Evolutionary conservation across 495 filamentous ascomycete genomes (phyloP).

Genomic region (Penicillium subrubescens): DNA sequence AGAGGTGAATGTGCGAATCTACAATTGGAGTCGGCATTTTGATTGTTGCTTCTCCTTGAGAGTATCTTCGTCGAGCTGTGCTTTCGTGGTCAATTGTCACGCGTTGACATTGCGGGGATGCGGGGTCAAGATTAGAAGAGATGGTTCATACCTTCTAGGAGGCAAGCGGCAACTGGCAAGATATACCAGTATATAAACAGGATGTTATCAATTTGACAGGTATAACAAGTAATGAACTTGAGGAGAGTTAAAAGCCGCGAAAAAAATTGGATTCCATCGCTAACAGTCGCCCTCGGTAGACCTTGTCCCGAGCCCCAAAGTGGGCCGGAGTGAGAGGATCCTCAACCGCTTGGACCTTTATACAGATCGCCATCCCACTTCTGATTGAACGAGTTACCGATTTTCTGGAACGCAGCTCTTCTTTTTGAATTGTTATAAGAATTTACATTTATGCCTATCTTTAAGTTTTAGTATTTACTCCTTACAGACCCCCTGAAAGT

Average conservation of each 20-base stretch:
- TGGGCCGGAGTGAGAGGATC: not conserved
- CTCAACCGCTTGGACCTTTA: not conserved
- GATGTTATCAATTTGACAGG: not conserved
- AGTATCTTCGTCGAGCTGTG: not conserved
- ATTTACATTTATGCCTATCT: too few relatives aligned
- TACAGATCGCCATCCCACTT: not conserved
- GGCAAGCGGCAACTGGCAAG: not conserved
- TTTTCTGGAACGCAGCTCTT: not conserved
- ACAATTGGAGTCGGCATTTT: constrained; percentile 54
- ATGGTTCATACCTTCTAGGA: not conserved
- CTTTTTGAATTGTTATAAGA: too few relatives aligned
- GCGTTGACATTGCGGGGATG: constrained; percentile 8
- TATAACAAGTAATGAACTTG: not conserved
- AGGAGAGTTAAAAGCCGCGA: not conserved
- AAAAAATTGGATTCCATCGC: not conserved
- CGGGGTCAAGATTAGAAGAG: not conserved
- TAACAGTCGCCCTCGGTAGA: not conserved
- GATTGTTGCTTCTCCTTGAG: not conserved
- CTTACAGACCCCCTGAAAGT: too few relatives aligned
- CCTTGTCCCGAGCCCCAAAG: constrained; percentile 2
- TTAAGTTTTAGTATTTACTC: too few relatives aligned
- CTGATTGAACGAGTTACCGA: not conserved
- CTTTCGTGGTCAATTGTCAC: not conserved
- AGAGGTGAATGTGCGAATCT: constrained; percentile 90
- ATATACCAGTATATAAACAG: not conserved